Evolutionary conservation across 176 grass and related monocot genomes (phyloP).

Genomic region (Triticum dicoccoides): DNA sequence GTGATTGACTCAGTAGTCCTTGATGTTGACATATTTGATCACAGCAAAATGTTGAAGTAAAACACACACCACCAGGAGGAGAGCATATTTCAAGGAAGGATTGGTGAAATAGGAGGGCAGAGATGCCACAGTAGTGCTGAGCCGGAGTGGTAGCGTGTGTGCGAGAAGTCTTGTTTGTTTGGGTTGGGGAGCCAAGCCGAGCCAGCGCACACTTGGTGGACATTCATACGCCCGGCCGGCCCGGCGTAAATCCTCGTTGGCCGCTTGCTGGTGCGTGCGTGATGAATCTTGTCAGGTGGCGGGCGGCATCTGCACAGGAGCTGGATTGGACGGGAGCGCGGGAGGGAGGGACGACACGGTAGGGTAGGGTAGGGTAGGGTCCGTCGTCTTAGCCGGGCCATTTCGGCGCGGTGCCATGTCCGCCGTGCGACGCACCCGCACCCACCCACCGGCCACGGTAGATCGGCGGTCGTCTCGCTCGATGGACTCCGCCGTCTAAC

Average conservation of each 20-base stretch:
- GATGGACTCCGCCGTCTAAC: not conserved
- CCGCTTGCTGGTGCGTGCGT: not conserved
- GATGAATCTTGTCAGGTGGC: not conserved
- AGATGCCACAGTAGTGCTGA: not conserved
- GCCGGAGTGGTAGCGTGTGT: not conserved
- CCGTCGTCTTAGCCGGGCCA: not conserved
- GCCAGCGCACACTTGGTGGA: not conserved
- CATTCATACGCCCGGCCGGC: not conserved
- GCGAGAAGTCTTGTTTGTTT: not conserved
- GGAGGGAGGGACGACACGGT: not conserved
- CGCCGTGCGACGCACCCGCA: not conserved
- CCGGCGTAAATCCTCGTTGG: not conserved
- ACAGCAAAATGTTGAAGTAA: not conserved
- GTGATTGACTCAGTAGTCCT: not conserved
- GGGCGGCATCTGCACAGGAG: not conserved
- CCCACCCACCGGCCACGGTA: not conserved
- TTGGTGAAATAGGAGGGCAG: not conserved
- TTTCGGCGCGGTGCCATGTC: not conserved
- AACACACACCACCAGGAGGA: not conserved
- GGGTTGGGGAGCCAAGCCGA: not conserved
- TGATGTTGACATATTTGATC: not conserved
- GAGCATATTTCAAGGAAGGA: not conserved
- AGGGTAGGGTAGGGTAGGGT: too few species aligned
- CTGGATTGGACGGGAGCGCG: not conserved
- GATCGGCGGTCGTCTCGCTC: not conserved